Evolutionary conservation across 345 rosid genomes (phyloP), one percentile per base, ranked within the genome.

Genomic region (Eucalyptus guilfoylei): DNA sequence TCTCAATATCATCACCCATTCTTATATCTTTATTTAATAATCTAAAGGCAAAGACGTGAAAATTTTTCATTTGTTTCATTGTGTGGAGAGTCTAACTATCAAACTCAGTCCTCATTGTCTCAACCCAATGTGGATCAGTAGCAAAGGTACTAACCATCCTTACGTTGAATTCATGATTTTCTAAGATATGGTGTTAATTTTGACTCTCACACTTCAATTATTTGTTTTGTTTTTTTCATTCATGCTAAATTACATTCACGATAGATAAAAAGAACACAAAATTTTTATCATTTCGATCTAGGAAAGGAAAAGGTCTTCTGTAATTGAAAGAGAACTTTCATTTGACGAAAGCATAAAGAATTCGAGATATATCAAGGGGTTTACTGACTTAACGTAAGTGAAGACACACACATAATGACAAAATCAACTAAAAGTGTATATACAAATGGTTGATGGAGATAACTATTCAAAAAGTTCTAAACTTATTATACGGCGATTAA

Each of bases 401-500:
- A 19, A 52, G 24, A 52, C 11, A 24, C 30, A 14, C 50, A 24
- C 62, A 55, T 55, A 55, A 4, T 24, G 28, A 24, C 62, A 55
- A 55, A 55, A 55, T 4, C 30, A 55, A 55, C 30, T 10, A 55
- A 55, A 55, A 24, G 1, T 55, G 62, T 55, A 24, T 24, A 10
- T 55, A 23, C 30, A 49, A 50, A 50, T 50, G 23, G 55, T 50
- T 17, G 2, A 17, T 50, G 55, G 23, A 7, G 55, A 50, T 50
- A 50, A 50, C 9, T 50, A 50, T 50, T 50, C 4, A 17, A 50
- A 50, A 17, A 50, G 54, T 16, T 50, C 0, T 50, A 50, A 16
- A 52, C 0, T 49, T 49, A 49, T 49, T 49, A 49, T 49, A 14
- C 1, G 16, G 0, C 1, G 0, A 1, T 50, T 50, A 17, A 50